phyloP scores from a whole-genome alignment of 192 early-diverging fungal genomes.

The Coemansia sp. region DNA sequence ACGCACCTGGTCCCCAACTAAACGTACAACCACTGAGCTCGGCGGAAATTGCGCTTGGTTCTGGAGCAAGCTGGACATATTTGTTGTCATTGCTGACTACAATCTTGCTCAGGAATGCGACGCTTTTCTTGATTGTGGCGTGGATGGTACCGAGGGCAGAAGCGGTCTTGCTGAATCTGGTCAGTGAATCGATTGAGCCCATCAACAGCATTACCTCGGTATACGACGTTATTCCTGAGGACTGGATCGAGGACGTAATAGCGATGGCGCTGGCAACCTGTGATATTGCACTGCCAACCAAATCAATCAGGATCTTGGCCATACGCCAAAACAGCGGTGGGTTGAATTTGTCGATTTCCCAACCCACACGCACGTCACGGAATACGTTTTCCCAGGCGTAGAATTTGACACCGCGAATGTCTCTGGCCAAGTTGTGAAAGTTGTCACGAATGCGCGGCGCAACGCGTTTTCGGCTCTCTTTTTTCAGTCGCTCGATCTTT shows the following conservation, averaged over 20 bases:
- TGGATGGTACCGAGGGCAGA: not conserved
- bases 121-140: not conserved
- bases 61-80: not conserved
- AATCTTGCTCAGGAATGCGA: constrained; percentile 3
- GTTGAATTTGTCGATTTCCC: constrained; percentile 8
- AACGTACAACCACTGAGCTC: constrained; percentile 23
- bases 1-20: constrained; percentile 26
- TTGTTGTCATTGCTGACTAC: not conserved
- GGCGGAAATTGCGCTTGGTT: not conserved
- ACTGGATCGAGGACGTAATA: constrained; percentile 57
- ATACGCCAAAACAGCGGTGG: constrained; percentile 33
- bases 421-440: constrained; percentile 24
- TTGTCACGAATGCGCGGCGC: constrained; percentile 4
- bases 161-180: not conserved
- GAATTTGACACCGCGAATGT: constrained; percentile 64
- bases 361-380: not conserved
- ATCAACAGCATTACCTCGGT: constrained; percentile 13
- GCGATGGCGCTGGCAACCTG: constrained; percentile 57
- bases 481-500: not conserved
- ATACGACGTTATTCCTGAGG: constrained; percentile 12
- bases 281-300: constrained; percentile 40
- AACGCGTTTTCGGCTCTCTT: not conserved
- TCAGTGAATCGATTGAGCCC: constrained; percentile 21
- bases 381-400: constrained; percentile 59
- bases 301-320: constrained; percentile 3